Conservation (phyloP, 768 basidiomycete genomes). For the Russula griseocarnosa region DNA sequence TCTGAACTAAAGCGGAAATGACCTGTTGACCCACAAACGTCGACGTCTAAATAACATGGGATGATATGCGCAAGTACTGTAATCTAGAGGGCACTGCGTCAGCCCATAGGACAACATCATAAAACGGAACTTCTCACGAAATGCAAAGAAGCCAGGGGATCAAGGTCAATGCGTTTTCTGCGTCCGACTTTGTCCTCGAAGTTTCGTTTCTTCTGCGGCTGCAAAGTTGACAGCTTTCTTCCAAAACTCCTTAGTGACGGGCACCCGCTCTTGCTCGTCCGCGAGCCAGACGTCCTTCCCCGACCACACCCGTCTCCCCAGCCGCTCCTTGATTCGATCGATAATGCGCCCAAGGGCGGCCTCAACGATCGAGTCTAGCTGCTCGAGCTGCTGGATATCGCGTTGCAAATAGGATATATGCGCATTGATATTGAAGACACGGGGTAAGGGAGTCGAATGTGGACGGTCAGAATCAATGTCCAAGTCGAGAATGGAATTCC, state of each 20-base stretch:
- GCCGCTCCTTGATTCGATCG: slow-evolving; percentile 65
- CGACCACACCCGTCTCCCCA: slow-evolving; percentile 75
- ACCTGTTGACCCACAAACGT: background rate
- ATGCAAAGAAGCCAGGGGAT: background rate
- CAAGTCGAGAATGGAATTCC: slow-evolving; percentile 34
- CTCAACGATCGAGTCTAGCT: slow-evolving; percentile 42
- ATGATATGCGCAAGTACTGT: slow-evolving; percentile 8
- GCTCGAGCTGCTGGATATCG: slow-evolving; percentile 49
- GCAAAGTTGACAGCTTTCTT: slow-evolving; percentile 46
- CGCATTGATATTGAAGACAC: slow-evolving; percentile 47
- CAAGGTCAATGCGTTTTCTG: background rate
- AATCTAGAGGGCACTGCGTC: background rate
- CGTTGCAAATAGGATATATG: slow-evolving; percentile 56
- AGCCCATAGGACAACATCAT: background rate
- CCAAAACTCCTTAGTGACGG: slow-evolving; percentile 48
- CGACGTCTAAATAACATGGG: slow-evolving; percentile 4
- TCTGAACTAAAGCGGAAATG: background rate
- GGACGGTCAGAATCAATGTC: slow-evolving; percentile 34
- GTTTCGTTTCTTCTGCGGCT: slow-evolving; percentile 1
- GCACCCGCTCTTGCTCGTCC: slow-evolving; percentile 33
- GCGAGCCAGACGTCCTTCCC: slow-evolving; percentile 54
- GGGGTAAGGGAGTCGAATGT: slow-evolving; percentile 32
- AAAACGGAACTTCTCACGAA: slow-evolving; percentile 7
- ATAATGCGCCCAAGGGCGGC: slow-evolving; percentile 48
- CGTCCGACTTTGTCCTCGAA: background rate